Base-by-base conservation (phyloP, 352 stramenopile genomes). In the Phytopythium ostracodes region DNA sequence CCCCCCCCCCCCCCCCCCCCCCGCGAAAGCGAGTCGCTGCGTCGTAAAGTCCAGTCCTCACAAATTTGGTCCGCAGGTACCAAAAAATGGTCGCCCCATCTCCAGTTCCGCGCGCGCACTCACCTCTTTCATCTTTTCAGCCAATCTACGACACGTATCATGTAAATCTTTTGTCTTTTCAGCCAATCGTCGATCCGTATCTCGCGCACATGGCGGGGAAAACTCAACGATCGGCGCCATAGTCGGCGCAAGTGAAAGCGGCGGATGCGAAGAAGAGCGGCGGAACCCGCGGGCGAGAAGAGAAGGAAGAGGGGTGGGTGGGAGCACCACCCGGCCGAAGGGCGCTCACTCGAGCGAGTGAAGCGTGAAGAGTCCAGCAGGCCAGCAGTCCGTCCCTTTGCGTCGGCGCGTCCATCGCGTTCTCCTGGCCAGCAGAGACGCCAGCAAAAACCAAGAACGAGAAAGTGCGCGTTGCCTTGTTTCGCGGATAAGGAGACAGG, bases 11-110 rank as follows among this genome's bases (percentile, higher is more conserved):
- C n/a, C n/a, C n/a, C n/a, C n/a, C n/a, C 42, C 42, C 42, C 2
- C 33, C 33, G 33, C 33, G 33, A 38, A 38, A 38, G 7, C 33
- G 33, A 47, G 42, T 47, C 20, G 42, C 42, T 4, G 47, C 47
- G 47, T 53, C 47, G 47, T 31, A 53, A 53, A 29, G 47, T 31
- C 47, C 47, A 35, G 46, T 31, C 18, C 44, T n/a, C 38, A 44
- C 44, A 51, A 51, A 51, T 51, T 31, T 27, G 44, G 15, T 52
- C 46, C 22, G 9, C 44, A 12, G 5, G 10, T 29, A 12, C 14
- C 33, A 10, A 10, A 38, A 38, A 38, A 11, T 12, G 33, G 3
- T 44, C 38, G 38, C 18, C 38, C 38, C 38, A 44, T 44, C 38
- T 44, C 38, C 38, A 8, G 38, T 47, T n/a, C 44, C 22, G 44